Evolutionary conservation across 1,284 basidiomycete genomes (phyloP), one percentile per base, ranked within the genome.

Genomic region (Ceratobasidium sp.): DNA sequence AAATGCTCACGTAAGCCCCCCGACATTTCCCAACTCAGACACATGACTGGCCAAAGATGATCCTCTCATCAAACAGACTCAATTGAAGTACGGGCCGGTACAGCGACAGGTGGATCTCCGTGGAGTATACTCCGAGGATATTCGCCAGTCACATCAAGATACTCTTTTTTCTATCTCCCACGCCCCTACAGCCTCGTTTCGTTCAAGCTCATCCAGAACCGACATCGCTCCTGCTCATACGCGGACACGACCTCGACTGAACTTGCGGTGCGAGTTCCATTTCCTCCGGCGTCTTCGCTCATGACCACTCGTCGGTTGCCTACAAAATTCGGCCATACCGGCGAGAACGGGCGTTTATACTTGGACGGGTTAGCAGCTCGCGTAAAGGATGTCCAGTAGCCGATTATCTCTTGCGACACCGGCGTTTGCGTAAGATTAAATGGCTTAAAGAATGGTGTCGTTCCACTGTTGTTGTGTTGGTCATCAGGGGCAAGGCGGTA

Each of bases 381-480:
- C 1, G 79, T 81, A 75, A 86, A 86, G 1, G 85, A 86, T 15
- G 85, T 84, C 86, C 86, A 87, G 76, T 84, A 86, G 11, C 80
- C 82, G 48, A 86, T 85, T 17, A 84, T 84, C 76, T 86, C 84
- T 57, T 79, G 76, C 4, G 85, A 82, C 5, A 87, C 79, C 2
- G 78, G 74, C 9, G 80, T 76, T 79, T 87, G 85, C 33, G 84
- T 85, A 11, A 60, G 3, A 53, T 74, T 73, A 47, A 72, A 47
- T 27, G 31, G 15, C 3, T 56, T 19, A 47, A 63, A 65, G 9
- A 36, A 53, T 15, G 24, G 78, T n/a, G 19, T 24, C 48, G 50
- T 33, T 6, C 76, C 82, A 50, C 75, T 85, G 76, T 85, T 85
- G 78, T 1, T 82, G 74, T 29, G 80, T 83, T 76, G 85, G 85